Base-by-base conservation (phyloP, 768 basidiomycete species). In the Calocybe indica region DNA sequence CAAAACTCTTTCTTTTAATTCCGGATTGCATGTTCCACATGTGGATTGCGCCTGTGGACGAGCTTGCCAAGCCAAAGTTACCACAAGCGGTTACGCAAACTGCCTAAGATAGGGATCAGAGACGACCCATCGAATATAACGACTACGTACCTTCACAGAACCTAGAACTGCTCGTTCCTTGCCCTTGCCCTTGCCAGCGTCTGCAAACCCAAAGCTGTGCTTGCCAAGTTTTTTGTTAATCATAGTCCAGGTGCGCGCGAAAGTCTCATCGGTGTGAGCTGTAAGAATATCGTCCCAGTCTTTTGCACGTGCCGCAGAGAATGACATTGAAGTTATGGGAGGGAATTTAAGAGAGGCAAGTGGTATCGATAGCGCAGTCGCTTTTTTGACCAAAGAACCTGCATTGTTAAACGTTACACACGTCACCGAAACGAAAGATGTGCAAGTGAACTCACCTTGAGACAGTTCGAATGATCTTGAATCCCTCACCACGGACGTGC, bases 21-120 rank as follows among this genome's bases (percentile, higher is more conserved):
- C 96, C 96, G 3, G 89, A 92, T 64, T 99, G 95, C 83, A 99
- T 82, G 61, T 97, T 99, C 88, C 92, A 98, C 85, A 94, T 85
- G 49, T 81, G 65, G 35, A 98, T 86, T 22, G 74, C 75, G 2
- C 90, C 88, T 0, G 80, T 84, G 2, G 89, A 88, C 1, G 87
- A 86, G 22, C 92, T 83, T 3, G 82, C 91, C 8, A 98, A 64
- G 29, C 88, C 91, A 60, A 97, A 99, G 59, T 98, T 98, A 6
- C 96, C 96, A 60, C 96, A 99, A 0, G 91, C 87, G 3, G 93
- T 87, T 13, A 97, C 87, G 52, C 85, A 89, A 12, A 94, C 88
- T 10, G 85, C 78, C 88, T 90, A 35, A 34, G 51, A 36, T 7
- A 9, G 7, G 52, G 6, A 55, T 37, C 31, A 29, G 34, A 22